Evolutionary conservation across 108 stramenopile species (phyloP).

Genomic region (Pelagomonas calceolata): DNA sequence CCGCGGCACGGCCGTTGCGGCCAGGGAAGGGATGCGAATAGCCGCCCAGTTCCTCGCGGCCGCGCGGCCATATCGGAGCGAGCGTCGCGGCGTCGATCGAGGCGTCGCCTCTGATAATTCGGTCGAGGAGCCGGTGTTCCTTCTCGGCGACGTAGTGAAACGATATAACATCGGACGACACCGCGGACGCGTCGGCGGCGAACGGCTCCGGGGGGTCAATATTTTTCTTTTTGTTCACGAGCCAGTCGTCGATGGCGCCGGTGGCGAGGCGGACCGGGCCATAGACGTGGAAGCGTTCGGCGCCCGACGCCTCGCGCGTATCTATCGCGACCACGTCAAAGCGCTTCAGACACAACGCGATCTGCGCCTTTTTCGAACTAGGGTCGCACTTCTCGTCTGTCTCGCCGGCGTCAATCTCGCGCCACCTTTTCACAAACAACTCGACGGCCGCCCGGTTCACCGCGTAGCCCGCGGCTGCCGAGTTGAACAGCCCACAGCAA

Average conservation of each 20-base stretch:
- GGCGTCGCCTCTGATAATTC: neutral
- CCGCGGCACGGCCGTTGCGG: too few relatives aligned
- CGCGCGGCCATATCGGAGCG: too few relatives aligned
- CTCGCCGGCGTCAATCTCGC: constrained; percentile 5
- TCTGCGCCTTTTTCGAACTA: constrained; percentile 22
- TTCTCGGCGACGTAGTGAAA: constrained; percentile 74
- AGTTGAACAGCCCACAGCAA: constrained; percentile 57
- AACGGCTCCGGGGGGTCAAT: too few relatives aligned
- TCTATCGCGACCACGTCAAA: constrained; percentile 38
- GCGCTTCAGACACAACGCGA: constrained; percentile 54
- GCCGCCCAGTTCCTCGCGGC: too few relatives aligned
- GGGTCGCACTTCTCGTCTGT: constrained; percentile 10
- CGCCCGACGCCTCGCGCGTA: constrained; percentile 50
- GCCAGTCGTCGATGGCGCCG: constrained; percentile 69
- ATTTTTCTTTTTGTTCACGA: constrained; percentile 51
- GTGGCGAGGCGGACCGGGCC: constrained; percentile 55
- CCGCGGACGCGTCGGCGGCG: constrained; percentile 29
- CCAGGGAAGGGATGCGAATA: too few relatives aligned
- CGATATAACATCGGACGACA: constrained; percentile 53
- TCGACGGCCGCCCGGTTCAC: constrained; percentile 59
- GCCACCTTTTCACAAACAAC: constrained; percentile 52
- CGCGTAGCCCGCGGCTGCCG: constrained; percentile 72
- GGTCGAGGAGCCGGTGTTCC: constrained; percentile 40
- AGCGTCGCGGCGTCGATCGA: too few relatives aligned
- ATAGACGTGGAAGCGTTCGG: constrained; percentile 63